Base-by-base conservation (phyloP, 129 eudicot genomes). In the Flaveria sonorensis region DNA sequence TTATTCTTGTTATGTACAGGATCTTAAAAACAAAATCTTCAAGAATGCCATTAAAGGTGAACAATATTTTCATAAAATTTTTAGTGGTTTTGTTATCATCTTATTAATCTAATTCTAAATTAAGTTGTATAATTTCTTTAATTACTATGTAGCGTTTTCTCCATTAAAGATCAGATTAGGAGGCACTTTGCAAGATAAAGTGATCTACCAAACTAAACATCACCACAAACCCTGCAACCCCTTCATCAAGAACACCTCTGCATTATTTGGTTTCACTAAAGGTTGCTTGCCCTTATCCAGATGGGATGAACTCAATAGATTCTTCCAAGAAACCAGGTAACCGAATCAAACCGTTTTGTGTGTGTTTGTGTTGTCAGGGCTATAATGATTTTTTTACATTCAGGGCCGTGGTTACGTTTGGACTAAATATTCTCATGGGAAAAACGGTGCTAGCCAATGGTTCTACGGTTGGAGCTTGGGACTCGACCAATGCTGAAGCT, bases 121-220 rank as follows among this genome's bases (percentile, higher is more conserved):
- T 2, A 15, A 62, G 7, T 20, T 51, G 36, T 10, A 10, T 10
- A 10, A 0, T 71, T 61, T 20, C 24, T 46, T 64, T 7, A 73
- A 42, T 3, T 13, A 18, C 24, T 36, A 18, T 87, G 87, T 83
- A 93, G 98, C 96, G 1, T 93, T 93, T 85, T 86, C 96, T 45
- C 96, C 98, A 43, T 74, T 93, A 73, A 90, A 87, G 92, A 90
- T 93, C 47, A 93, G 98, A 86, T 73, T 93, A 75, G 98, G 98
- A 43, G 98, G 98, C 61, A 86, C 96, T 28, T 84, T 93, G 86
- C 98, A 93, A 86, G 95, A 93, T 59, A 79, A 73, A 60, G 88
- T 93, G 52, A 75, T 83, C 60, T 90, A 90, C 77, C 82, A 88
- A 85, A 84, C 89, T n/a, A 85, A 76, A 70, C 72, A 88, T 68